phyloP scores from a whole-genome alignment of 1,284 basidiomycete species.

The Pyrrhoderma noxium region DNA sequence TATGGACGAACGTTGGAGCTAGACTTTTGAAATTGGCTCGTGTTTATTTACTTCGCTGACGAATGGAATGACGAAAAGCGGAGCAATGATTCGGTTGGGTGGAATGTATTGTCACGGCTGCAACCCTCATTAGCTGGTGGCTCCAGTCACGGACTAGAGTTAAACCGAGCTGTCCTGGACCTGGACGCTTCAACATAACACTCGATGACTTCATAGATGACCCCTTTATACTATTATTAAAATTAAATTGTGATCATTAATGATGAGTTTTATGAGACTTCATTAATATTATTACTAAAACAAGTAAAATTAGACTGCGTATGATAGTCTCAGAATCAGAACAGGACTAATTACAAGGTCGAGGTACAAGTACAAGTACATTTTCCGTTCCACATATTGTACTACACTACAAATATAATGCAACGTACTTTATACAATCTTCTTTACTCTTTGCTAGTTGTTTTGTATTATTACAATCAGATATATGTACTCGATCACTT shows the following conservation, averaged over 20 bases:
- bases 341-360: neutral
- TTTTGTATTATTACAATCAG: too few relatives aligned
- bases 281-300: neutral
- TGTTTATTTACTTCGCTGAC: neutral
- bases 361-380: neutral
- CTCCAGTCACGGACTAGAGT: neutral
- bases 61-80: conserved; percentile 1
- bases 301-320: too few relatives aligned
- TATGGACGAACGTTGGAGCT: neutral
- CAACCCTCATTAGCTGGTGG: neutral
- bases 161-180: neutral
- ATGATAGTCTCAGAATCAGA: too few relatives aligned
- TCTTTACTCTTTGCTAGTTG: neutral
- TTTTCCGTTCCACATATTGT: neutral
- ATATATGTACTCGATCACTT: neutral
- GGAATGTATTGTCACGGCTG: neutral
- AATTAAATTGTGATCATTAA: neutral
- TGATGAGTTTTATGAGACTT: neutral
- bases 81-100: neutral
- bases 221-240: neutral
- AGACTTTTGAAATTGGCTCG: neutral
- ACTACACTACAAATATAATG: neutral
- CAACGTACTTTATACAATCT: neutral
- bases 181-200: neutral
- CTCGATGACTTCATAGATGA: neutral